phyloP scores from a whole-genome alignment of 2,329 filamentous ascomycete species.

The Botrytis medusae region DNA sequence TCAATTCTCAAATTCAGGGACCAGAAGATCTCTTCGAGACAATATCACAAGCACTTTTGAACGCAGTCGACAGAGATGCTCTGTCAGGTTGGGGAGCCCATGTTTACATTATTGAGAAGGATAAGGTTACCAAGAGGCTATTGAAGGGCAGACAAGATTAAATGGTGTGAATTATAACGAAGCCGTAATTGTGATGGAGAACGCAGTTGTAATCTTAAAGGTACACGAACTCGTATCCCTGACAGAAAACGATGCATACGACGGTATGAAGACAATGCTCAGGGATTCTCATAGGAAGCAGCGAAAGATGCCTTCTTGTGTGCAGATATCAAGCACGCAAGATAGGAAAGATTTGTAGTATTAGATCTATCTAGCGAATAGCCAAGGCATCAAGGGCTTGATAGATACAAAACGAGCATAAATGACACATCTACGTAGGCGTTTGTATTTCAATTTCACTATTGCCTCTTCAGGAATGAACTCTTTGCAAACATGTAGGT shows the following conservation, averaged over 20 bases:
- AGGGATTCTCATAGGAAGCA: conserved; percentile 8
- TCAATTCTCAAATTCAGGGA: conserved; percentile 50
- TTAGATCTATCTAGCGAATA: conserved; percentile 23
- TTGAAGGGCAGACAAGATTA: conserved; percentile 97
- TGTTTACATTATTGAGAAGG: conserved; percentile 99
- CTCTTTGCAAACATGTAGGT: background rate
- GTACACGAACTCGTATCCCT: background rate
- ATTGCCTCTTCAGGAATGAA: background rate
- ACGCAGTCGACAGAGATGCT: conserved; percentile 94
- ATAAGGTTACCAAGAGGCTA: conserved; percentile 98
- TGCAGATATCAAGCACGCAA: conserved; percentile 9
- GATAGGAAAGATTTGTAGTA: conserved; percentile 30
- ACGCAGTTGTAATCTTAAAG: background rate
- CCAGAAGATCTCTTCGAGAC: conserved; percentile 98
- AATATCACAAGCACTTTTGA: conserved; percentile 91
- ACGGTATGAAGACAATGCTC: conserved; percentile 18
- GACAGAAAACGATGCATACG: conserved; percentile 12
- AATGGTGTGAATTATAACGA: conserved; percentile 27
- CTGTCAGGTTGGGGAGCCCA: conserved; percentile 97
- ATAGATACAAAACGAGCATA: conserved; percentile 19
- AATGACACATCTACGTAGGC: conserved; percentile 17
- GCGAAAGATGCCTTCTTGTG: conserved; percentile 3
- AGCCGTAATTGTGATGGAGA: background rate
- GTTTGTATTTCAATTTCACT: background rate
- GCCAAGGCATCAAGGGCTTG: conserved; percentile 11